Conservation (phyloP, 495 filamentous ascomycete genomes). For the Podospora bellae-mahoneyi region DNA sequence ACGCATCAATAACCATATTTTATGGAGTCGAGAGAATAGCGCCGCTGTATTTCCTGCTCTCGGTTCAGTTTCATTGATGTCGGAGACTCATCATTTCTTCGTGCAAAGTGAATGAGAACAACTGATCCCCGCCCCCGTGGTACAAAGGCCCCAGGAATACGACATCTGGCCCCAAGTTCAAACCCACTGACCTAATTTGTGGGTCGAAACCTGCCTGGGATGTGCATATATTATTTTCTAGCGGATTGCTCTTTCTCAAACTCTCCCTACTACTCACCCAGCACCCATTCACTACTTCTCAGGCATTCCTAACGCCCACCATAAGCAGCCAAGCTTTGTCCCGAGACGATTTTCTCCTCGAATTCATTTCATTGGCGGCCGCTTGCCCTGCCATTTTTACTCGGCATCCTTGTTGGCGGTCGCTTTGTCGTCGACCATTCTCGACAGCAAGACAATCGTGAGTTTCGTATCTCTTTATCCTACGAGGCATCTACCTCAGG, state of each 20-base stretch:
- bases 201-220: neutral
- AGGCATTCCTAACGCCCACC: neutral
- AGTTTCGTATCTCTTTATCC: too few relatives aligned
- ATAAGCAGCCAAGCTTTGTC: too few relatives aligned
- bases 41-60: too few relatives aligned
- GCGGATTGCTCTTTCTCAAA: neutral
- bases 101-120: neutral
- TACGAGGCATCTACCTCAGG: neutral
- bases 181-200: neutral
- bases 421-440: too few relatives aligned
- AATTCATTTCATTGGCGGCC: too few relatives aligned
- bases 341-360: too few relatives aligned
- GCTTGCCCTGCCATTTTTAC: too few relatives aligned
- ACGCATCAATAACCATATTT: too few relatives aligned
- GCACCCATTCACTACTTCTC: too few relatives aligned
- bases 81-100: neutral
- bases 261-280: neutral
- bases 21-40: too few relatives aligned
- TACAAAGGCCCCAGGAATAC: neutral
- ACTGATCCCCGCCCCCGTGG: neutral
- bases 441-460: too few relatives aligned
- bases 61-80: neutral
- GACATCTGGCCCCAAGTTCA: neutral
- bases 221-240: neutral
- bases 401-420: too few relatives aligned